phyloP scores from a whole-genome alignment of 495 filamentous ascomycete species.

The Pyrenopolyporus hunteri region DNA sequence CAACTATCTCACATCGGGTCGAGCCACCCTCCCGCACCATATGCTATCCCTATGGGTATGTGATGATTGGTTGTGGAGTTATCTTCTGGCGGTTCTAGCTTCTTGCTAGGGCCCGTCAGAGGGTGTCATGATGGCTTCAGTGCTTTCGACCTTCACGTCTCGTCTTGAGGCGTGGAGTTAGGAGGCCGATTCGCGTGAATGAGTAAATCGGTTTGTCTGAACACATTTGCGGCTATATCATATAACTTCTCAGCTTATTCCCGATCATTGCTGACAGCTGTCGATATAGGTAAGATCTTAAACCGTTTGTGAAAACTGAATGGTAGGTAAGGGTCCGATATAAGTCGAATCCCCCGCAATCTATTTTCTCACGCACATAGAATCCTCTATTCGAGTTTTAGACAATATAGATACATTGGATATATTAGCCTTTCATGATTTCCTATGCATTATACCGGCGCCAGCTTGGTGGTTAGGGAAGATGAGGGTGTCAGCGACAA shows the following conservation, averaged over 20 bases:
- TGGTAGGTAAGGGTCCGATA: too few species aligned
- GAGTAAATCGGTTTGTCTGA: conserved; percentile 61
- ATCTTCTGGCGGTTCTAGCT: conserved; percentile 32
- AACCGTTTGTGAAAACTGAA: too few species aligned
- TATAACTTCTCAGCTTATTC: neutral
- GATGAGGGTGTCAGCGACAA: conserved; percentile 88
- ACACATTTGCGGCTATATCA: neutral
- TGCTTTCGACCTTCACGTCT: conserved; percentile 42
- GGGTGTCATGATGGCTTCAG: conserved; percentile 56
- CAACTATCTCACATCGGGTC: conserved; percentile 78
- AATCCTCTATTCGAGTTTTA: neutral
- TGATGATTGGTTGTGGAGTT: conserved; percentile 94
- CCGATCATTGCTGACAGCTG: conserved; percentile 10
- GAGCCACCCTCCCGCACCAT: conserved; percentile 81
- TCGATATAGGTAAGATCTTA: neutral
- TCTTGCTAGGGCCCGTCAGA: conserved; percentile 29
- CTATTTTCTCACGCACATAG: too few species aligned
- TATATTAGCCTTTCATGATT: conserved; percentile 16
- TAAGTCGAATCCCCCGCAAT: too few species aligned
- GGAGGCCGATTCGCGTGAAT: conserved; percentile 53
- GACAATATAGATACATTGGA: conserved; percentile 7
- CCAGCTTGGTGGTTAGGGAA: conserved; percentile 78
- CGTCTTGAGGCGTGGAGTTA: conserved; percentile 52
- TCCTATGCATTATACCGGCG: conserved; percentile 46
- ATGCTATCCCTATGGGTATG: conserved; percentile 57